These are phyloP conservation scores for Trichoderma reesei DNA, from an alignment of 495 filamentous ascomycete genomes.

Conservation along the genomic window DNA sequence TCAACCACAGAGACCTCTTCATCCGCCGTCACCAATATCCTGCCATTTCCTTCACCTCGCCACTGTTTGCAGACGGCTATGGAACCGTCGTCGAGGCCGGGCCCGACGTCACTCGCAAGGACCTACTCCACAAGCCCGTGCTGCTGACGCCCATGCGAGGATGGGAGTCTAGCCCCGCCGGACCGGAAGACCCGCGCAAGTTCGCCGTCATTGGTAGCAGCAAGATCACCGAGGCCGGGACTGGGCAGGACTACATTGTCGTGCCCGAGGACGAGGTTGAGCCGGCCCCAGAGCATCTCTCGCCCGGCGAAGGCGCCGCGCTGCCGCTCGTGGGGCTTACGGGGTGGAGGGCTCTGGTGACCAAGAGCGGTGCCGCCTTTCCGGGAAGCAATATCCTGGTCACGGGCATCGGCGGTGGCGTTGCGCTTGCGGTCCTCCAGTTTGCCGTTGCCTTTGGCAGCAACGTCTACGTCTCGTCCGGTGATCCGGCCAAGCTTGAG, in stretches of 20 bases:
- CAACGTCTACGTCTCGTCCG: conserved; percentile 60
- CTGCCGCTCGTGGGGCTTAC: conserved; percentile 76
- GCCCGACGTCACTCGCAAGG: conserved; percentile 33
- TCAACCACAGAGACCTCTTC: conserved; percentile 91
- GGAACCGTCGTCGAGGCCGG: conserved; percentile 60
- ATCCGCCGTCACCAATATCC: conserved; percentile 89
- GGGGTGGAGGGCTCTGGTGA: conserved; percentile 74
- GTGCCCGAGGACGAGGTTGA: conserved; percentile 65
- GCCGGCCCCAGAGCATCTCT: conserved; percentile 60
- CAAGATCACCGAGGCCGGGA: conserved; percentile 50
- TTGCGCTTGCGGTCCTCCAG: conserved; percentile 59
- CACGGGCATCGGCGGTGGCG: conserved; percentile 74
- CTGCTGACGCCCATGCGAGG: conserved; percentile 64
- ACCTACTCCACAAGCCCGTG: conserved; percentile 53
- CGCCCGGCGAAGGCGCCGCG: conserved; percentile 63
- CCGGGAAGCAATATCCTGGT: conserved; percentile 56
- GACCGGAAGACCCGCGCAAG: conserved; percentile 54
- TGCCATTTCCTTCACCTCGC: conserved; percentile 60
- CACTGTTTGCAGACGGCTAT: conserved; percentile 70
- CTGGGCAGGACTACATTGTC: conserved; percentile 59
- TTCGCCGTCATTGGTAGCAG: conserved; percentile 70
- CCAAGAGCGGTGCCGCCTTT: conserved; percentile 48
- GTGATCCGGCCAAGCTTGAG: conserved; percentile 53
- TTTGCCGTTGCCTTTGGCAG: conserved; percentile 59
- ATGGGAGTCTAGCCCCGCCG: conserved; percentile 60